Conservation (phyloP, 441 rosid genomes). For the Erodium trifolium region DNA sequence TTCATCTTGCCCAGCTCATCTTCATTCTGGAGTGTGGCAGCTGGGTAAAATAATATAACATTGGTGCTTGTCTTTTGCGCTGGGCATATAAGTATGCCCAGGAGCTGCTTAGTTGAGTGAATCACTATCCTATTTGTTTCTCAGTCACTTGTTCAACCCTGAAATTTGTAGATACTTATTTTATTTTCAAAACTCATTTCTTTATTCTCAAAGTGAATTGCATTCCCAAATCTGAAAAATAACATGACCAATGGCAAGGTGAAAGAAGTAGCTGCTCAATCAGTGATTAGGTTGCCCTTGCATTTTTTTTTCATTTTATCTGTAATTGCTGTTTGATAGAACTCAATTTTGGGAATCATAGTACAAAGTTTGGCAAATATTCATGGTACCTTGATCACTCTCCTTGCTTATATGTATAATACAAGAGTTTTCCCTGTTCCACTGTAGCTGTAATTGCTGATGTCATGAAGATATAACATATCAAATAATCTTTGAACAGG, state of each 20-base stretch:
- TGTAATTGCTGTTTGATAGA: not conserved
- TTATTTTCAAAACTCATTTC: not conserved
- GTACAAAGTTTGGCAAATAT: slow-evolving; percentile 8
- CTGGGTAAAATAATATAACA: not conserved
- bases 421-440: slow-evolving; percentile 11
- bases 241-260: not conserved
- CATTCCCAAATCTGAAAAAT: not conserved
- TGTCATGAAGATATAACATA: slow-evolving; percentile 10
- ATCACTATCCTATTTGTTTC: slow-evolving; percentile 1
- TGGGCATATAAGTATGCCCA: not conserved
- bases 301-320: not conserved
- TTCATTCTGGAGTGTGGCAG: no score
- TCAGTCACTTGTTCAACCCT: not conserved
- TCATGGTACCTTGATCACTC: not conserved
- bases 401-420: not conserved
- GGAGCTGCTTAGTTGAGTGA: not conserved
- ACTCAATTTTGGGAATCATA: not conserved
- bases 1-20: not conserved
- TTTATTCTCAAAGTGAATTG: not conserved
- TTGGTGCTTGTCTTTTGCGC: not conserved
- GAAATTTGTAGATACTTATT: not conserved
- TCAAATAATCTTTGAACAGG: slow-evolving; percentile 35
- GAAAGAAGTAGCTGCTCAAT: not conserved
- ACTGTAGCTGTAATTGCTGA: slow-evolving; percentile 19
- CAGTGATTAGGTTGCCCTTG: not conserved